Percentiles rank a stretch among this genome's conserved stretches.
Conservation (phyloP, 1,139 yeast genomes). For the Magnusiomyces tetraspermus region DNA sequence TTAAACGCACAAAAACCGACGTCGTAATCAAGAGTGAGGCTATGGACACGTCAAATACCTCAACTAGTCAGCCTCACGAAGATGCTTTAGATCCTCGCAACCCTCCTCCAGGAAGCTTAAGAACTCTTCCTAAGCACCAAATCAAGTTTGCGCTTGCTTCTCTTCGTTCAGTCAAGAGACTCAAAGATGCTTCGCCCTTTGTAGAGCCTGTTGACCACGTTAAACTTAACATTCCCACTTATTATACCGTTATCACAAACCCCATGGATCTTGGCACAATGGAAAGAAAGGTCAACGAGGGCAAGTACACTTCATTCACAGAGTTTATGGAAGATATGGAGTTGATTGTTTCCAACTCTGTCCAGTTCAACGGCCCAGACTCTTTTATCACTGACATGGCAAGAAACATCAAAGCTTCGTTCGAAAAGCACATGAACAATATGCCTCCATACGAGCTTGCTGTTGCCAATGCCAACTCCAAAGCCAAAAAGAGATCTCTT, state of each 20-base stretch:
- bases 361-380: conserved; percentile 73
- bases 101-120: conserved; percentile 24
- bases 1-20: not conserved
- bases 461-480: conserved; percentile 18
- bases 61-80: not conserved
- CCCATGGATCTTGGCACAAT: conserved; percentile 96
- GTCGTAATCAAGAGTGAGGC: not conserved
- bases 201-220: conserved; percentile 81
- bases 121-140: conserved; percentile 80
- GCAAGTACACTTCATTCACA: conserved; percentile 62
- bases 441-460: conserved; percentile 76
- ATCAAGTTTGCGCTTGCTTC: conserved; percentile 44
- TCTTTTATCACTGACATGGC: conserved; percentile 88
- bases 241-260: conserved; percentile 67
- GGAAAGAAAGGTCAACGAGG: conserved; percentile 61
- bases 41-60: not conserved
- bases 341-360: conserved; percentile 75
- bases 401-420: conserved; percentile 76
- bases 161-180: conserved; percentile 62
- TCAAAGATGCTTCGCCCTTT: conserved; percentile 90
- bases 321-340: conserved; percentile 77
- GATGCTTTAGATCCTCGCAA: conserved; percentile 11
- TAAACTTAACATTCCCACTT: conserved; percentile 82
- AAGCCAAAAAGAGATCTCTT: conserved; percentile 22
- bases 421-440: conserved; percentile 85